Evolutionary conservation across 768 basidiomycete species (phyloP).

Genomic region (Pleurotus citrinopileatus): DNA sequence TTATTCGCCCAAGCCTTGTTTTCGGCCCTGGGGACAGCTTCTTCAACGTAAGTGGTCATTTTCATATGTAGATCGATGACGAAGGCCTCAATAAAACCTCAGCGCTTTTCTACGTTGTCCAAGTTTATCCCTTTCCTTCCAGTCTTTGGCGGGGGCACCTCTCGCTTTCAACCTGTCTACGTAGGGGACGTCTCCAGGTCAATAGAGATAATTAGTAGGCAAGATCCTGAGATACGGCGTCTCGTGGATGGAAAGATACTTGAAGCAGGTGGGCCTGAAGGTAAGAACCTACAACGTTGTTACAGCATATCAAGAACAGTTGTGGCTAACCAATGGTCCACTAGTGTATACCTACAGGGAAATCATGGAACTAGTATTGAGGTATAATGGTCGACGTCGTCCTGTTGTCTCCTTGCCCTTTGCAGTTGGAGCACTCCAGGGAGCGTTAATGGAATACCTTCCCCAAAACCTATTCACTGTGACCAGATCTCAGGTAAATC

Average conservation of each 20-base stretch:
- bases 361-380: conserved; percentile 62
- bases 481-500: conserved; percentile 64
- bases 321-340: no score
- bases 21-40: conserved; percentile 78
- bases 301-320: no score
- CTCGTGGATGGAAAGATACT: conserved; percentile 50
- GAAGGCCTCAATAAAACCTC: conserved; percentile 27
- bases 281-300: conserved; percentile 17
- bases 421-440: conserved; percentile 62
- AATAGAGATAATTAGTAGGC: conserved; percentile 55
- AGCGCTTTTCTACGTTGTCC: conserved; percentile 65
- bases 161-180: conserved; percentile 72
- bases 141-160: conserved; percentile 69
- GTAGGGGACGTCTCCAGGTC: conserved; percentile 64
- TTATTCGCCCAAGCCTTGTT: conserved; percentile 69
- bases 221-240: conserved; percentile 37
- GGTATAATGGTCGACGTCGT: conserved; percentile 47
- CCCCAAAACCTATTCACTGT: conserved; percentile 67
- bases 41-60: conserved; percentile 51
- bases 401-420: conserved; percentile 67
- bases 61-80: background rate
- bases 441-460: conserved; percentile 56
- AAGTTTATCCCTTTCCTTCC: conserved; percentile 66
- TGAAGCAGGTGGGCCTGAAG: conserved; percentile 37
- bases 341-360: conserved; percentile 67